phyloP scores from a whole-genome alignment of 495 filamentous ascomycete genomes.

The Xylaria telfairii region DNA sequence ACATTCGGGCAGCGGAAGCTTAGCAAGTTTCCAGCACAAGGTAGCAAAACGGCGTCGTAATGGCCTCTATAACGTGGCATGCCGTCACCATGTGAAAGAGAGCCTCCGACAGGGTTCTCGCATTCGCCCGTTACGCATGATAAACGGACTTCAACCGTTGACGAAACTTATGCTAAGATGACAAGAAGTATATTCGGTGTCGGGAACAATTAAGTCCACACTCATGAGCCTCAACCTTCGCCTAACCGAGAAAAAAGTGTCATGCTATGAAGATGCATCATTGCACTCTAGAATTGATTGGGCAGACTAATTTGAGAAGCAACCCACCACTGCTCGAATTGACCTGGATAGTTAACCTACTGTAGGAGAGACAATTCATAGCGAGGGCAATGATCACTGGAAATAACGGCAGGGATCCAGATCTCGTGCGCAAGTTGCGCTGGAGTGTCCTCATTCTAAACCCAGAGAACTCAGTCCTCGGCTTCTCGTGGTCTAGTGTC shows the following conservation, averaged over 20 bases:
- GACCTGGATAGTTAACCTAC: neutral
- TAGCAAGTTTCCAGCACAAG: neutral
- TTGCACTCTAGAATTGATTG: neutral
- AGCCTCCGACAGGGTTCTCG: neutral
- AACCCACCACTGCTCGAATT: neutral
- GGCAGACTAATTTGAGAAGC: neutral
- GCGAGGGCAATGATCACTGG: neutral
- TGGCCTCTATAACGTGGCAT: neutral
- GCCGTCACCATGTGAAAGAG: neutral
- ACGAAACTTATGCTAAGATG: neutral
- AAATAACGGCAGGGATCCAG: neutral
- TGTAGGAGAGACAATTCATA: neutral
- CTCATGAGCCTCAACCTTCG: neutral
- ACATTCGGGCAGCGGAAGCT: neutral
- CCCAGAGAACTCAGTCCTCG: neutral
- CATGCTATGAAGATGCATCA: neutral
- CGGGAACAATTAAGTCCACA: neutral
- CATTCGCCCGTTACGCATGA: neutral
- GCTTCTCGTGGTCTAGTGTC: neutral
- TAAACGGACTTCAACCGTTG: neutral
- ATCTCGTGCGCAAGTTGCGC: neutral
- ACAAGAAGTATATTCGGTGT: neutral
- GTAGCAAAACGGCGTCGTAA: neutral
- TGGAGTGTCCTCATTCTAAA: neutral
- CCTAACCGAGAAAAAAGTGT: neutral